Evolutionary conservation across 352 stramenopile species (phyloP), one percentile per base, ranked within the genome.

Genomic region (Pythium dissimile): DNA sequence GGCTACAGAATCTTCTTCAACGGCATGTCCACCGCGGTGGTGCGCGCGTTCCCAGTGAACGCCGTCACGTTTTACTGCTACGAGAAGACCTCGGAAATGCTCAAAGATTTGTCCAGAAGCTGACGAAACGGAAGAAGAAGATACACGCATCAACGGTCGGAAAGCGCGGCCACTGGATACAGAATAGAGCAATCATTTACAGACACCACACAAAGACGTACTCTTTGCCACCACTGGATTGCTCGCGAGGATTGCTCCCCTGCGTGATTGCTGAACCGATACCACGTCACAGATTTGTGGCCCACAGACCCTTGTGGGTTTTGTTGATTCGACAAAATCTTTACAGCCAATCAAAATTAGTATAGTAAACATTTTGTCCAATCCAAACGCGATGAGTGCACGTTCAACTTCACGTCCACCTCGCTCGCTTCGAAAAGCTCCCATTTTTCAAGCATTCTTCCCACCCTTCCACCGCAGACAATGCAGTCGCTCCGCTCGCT

Each of bases 61-160:
- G 85, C 83, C 12, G 85, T 95, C 30, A 95, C 86, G 23, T 92
- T 95, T 56, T 92, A 84, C 68, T 80, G 67, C 59, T 95, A 95
- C 67, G 86, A 95, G 58, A 81, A 80, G 59, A 73, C 84, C 1
- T 89, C 83, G 2, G 71, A 81, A 30, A 20, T 84, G 45, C 77
- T 94, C 37, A 91, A 89, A 66, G 64, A 84, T 31, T 56, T 62
- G 41, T 69, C 73, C 39, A 48, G 63, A 66, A 30, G 53, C 39
- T 43, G 18, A 30, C 39, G 50, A 46, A n/a, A n/a, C n/a, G n/a
- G n/a, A n/a, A n/a, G n/a, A n/a, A n/a, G n/a, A n/a, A n/a, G n/a
- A n/a, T n/a, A n/a, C n/a, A n/a, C n/a, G n/a, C n/a, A n/a, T n/a
- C n/a, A n/a, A n/a, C n/a, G n/a, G n/a, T n/a, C n/a, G n/a, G n/a